Base-by-base conservation (phyloP, 805 yeast species). In the Schwanniomyces vanrijiae region DNA sequence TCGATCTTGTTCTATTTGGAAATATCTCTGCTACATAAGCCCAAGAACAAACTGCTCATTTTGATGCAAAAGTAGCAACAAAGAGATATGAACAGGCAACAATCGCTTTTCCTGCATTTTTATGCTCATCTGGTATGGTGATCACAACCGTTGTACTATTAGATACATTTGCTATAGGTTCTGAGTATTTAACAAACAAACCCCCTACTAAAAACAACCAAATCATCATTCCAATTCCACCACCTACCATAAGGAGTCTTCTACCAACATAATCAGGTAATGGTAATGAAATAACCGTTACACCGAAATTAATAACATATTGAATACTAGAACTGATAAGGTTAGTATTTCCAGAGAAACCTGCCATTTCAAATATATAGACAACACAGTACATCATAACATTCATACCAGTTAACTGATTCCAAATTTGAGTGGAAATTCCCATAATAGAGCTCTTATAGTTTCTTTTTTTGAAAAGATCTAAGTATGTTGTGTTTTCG, bases 331-430 rank as follows among this genome's bases (percentile, higher is more conserved):
- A 78, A 8, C 86, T 70, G 47, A 82, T 74, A 54, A 80, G 70
- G 51, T 71, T 71, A 19, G 78, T 65, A 54, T 75, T 66, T 29
- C 80, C 78, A 14, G 54, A 46, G 63, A 73, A 69, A 25, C 86
- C 86, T 19, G 83, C 83, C 81, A 81, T 78, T 48, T 75, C 68
- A 69, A 83, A 81, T 49, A 83, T 75, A 58, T 78, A 73, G 37
- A 80, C 83, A 48, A 82, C 76, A 55, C 81, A 82, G 73, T 82
- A 82, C 78, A 82, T 79, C 71, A 81, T 73, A 48, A 80, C 82
- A 58, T 82, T 82, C 75, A 79, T 76, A 49, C 86, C 87, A 14
- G 82, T 75, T 53, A 81, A 64, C 55, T 81, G 86, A 54, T 76
- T 80, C 77, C 79, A 78, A 54, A 80, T 70, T 63, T 81, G 85